phyloP scores from a whole-genome alignment of 2,329 filamentous ascomycete species.

The Alternaria angustiovoidea region DNA sequence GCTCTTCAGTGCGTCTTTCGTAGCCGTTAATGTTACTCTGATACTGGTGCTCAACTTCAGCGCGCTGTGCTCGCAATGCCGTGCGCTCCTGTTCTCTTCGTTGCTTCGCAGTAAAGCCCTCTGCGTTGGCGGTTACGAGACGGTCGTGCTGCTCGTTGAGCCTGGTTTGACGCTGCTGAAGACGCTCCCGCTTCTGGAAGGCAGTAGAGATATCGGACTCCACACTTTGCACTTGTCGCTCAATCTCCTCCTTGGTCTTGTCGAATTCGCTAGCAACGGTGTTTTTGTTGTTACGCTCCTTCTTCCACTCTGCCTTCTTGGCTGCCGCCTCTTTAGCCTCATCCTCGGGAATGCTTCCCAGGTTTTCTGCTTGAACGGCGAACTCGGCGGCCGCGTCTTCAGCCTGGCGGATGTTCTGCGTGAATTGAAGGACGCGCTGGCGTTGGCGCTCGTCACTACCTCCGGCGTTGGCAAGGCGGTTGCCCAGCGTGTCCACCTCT shows the following conservation, averaged over 20 bases:
- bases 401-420: slow-evolving; percentile 75
- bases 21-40: slow-evolving; percentile 49
- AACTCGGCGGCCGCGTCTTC: slow-evolving; percentile 68
- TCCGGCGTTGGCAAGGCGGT: slow-evolving; percentile 71
- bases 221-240: slow-evolving; percentile 69
- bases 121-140: slow-evolving; percentile 72
- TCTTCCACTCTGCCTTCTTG: slow-evolving; percentile 66
- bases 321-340: slow-evolving; percentile 66
- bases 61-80: slow-evolving; percentile 47
- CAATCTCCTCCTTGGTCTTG: slow-evolving; percentile 67
- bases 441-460: slow-evolving; percentile 78
- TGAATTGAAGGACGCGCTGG: slow-evolving; percentile 78
- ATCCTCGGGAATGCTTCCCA: slow-evolving; percentile 70
- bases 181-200: slow-evolving; percentile 75
- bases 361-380: slow-evolving; percentile 67
- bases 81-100: slow-evolving; percentile 52
- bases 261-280: slow-evolving; percentile 66
- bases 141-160: slow-evolving; percentile 76
- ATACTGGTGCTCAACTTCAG: slow-evolving; percentile 49
- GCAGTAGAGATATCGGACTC: slow-evolving; percentile 70
- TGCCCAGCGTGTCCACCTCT: slow-evolving; percentile 75
- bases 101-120: slow-evolving; percentile 69
- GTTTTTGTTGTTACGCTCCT: slow-evolving; percentile 61
- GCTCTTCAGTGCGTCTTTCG: slow-evolving; percentile 50
- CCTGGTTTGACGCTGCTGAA: slow-evolving; percentile 74